Percentiles rank a stretch among this genome's conserved stretches.
phyloP scores from a whole-genome alignment of 257 asterid species.

The Cinchona pubescens region DNA sequence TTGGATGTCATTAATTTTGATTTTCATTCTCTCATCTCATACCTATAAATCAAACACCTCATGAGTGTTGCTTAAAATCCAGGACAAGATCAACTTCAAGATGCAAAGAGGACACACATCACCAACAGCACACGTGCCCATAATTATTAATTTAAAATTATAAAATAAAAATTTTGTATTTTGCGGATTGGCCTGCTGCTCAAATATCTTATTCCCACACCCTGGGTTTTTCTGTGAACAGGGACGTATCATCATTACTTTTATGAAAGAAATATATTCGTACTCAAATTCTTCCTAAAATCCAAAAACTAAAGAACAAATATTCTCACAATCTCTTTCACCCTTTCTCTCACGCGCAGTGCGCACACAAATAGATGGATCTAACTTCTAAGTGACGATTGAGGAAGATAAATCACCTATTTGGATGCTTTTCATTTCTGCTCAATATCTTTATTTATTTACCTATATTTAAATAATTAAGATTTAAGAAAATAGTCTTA shows the following conservation, averaged over 20 bases:
- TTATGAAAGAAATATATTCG: neutral
- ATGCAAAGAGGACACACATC: neutral
- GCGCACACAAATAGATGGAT: neutral
- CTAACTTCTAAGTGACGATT: neutral
- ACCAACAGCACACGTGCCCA: neutral
- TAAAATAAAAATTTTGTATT: neutral
- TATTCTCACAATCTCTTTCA: no score
- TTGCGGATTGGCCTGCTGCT: slow-evolving; percentile 8
- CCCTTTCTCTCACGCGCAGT: neutral
- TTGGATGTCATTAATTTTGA: no score
- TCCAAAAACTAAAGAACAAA: neutral
- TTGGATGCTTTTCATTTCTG: no score
- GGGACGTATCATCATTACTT: slow-evolving; percentile 3
- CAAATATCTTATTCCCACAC: slow-evolving; percentile 4
- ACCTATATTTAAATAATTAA: no score
- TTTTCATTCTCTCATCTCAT: no score
- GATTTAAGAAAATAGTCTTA: no score
- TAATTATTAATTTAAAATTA: neutral
- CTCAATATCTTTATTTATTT: no score
- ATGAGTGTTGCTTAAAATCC: neutral
- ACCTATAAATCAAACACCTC: no score
- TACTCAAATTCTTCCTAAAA: neutral
- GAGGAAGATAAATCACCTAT: slow-evolving; percentile 5
- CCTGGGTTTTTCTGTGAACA: neutral
- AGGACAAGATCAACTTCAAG: neutral